Conservation (phyloP, 169 alveolate genomes). For the Plasmodium sp. region DNA sequence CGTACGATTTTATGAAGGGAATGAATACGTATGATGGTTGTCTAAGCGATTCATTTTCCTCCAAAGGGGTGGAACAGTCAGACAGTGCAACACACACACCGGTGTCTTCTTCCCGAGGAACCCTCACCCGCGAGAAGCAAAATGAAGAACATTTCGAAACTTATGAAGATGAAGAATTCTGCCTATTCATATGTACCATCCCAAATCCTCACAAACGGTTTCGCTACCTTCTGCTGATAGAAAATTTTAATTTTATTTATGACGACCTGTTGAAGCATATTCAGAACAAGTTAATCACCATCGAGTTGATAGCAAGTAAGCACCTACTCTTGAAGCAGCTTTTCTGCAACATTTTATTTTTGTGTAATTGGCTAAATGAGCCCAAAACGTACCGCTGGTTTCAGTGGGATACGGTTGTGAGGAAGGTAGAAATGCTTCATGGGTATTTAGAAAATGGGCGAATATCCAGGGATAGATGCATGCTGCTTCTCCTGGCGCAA, state of each 20-base stretch:
- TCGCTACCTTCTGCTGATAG: slow-evolving; percentile 50
- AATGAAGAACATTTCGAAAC: background rate
- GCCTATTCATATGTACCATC: slow-evolving; percentile 54
- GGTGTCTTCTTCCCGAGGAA: background rate
- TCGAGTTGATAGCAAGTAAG: slow-evolving; percentile 48
- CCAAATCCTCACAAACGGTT: slow-evolving; percentile 38
- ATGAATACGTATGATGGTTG: slow-evolving; percentile 17
- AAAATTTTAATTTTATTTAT: slow-evolving; percentile 63
- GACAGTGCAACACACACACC: background rate
- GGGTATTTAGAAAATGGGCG: slow-evolving; percentile 74
- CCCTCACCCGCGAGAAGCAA: background rate
- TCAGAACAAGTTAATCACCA: slow-evolving; percentile 20
- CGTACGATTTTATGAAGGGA: slow-evolving; percentile 57
- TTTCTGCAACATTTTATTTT: slow-evolving; percentile 49
- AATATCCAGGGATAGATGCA: slow-evolving; percentile 70
- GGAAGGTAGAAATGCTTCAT: slow-evolving; percentile 27
- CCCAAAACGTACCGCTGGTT: slow-evolving; percentile 60
- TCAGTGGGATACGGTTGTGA: slow-evolving; percentile 49
- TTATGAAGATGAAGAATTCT: slow-evolving; percentile 68
- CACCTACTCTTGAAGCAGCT: slow-evolving; percentile 54
- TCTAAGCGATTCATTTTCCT: background rate
- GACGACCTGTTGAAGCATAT: slow-evolving; percentile 51
- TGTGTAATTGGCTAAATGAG: slow-evolving; percentile 69
- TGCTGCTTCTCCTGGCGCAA: slow-evolving; percentile 49
- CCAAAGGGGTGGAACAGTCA: background rate